Evolutionary conservation across 805 yeast genomes (phyloP).

Genomic region (Debaryomyces maramus): DNA sequence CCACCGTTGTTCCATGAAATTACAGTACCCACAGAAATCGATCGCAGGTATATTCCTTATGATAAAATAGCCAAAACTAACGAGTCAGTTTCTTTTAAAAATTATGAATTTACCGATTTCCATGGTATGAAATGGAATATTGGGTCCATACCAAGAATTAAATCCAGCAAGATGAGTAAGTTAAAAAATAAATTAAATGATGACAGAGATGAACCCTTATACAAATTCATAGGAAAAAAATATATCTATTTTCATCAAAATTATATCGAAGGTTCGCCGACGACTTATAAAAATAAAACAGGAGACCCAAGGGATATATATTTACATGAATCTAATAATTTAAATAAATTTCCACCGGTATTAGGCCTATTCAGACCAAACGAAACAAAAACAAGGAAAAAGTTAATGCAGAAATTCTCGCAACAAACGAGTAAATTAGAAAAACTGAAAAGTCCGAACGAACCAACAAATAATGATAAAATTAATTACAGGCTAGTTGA

Average conservation of each 20-base stretch:
- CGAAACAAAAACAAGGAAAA: constrained; percentile 38
- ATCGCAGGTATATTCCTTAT: constrained; percentile 21
- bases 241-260: constrained; percentile 40
- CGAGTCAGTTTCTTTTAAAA: constrained; percentile 11
- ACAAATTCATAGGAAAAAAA: constrained; percentile 32
- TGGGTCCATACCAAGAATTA: constrained; percentile 48
- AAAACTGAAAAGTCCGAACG: background rate
- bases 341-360: constrained; percentile 24
- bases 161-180: constrained; percentile 26
- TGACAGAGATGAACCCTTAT: constrained; percentile 11
- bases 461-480: constrained; percentile 2
- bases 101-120: constrained; percentile 31
- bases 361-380: constrained; percentile 43
- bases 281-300: constrained; percentile 6
- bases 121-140: constrained; percentile 32
- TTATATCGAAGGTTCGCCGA: constrained; percentile 21
- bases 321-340: constrained; percentile 16
- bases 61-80: constrained; percentile 10
- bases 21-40: constrained; percentile 24
- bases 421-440: constrained; percentile 12
- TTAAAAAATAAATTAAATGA: constrained; percentile 13
- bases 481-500: constrained; percentile 15
- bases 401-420: constrained; percentile 35
- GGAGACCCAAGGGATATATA: constrained; percentile 27
- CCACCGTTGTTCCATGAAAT: constrained; percentile 24